phyloP scores from a whole-genome alignment of 305 asterid species.

The Solanum hybrid region DNA sequence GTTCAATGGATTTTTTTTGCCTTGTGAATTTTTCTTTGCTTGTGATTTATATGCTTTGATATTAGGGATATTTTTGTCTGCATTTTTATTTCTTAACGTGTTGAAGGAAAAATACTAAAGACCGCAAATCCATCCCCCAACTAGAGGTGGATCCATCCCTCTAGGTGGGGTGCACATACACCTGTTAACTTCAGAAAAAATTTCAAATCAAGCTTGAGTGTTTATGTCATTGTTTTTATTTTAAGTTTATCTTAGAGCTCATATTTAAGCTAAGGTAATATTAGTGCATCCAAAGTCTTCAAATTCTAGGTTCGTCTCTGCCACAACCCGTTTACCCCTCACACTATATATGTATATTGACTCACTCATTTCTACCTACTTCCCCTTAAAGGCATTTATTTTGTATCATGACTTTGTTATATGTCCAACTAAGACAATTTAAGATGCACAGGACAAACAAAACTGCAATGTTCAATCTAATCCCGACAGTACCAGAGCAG shows the following conservation, averaged over 20 bases:
- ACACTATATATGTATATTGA: neutral
- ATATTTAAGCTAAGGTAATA: neutral
- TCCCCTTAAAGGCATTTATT: neutral
- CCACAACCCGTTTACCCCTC: neutral
- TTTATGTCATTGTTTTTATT: no score
- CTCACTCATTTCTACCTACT: neutral
- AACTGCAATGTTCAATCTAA: neutral
- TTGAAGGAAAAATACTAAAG: neutral
- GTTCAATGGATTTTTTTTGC: neutral
- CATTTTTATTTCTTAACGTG: neutral
- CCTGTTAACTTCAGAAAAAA: neutral
- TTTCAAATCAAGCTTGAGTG: neutral
- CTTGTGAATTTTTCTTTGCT: neutral
- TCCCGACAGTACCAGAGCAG: neutral
- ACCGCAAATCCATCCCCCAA: neutral
- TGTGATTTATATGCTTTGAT: neutral
- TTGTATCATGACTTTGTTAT: neutral
- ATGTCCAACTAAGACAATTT: neutral
- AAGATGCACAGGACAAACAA: neutral
- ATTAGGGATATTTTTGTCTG: neutral
- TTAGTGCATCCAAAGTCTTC: neutral
- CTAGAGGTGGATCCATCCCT: neutral
- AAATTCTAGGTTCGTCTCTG: no score
- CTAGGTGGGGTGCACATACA: neutral
- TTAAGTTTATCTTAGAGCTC: neutral